Conservation (phyloP, 768 basidiomycete species). For the Auricularia sp. region DNA sequence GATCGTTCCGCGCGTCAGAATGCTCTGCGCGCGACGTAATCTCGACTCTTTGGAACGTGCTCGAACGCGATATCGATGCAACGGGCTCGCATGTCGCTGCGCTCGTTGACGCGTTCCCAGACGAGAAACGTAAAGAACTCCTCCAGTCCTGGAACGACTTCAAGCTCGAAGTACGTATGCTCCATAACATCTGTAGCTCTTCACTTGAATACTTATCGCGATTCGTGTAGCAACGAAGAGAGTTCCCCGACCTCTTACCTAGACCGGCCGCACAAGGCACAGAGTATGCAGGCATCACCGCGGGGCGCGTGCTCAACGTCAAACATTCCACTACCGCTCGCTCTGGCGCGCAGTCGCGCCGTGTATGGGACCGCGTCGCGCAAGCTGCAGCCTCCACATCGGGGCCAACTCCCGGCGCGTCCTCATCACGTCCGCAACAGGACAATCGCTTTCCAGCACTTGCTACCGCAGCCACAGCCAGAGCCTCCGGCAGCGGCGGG, state of each 20-base stretch:
- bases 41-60: slow-evolving; percentile 75
- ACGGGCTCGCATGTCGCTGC: slow-evolving; percentile 65
- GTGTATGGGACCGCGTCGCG: slow-evolving; percentile 82
- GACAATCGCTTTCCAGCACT: slow-evolving; percentile 24
- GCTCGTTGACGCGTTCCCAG: slow-evolving; percentile 59
- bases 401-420: slow-evolving; percentile 20
- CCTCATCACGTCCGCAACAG: slow-evolving; percentile 22
- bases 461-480: slow-evolving; percentile 9
- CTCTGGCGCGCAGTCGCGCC: slow-evolving; percentile 44
- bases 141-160: slow-evolving; percentile 76
- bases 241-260: slow-evolving; percentile 72
- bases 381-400: slow-evolving; percentile 52
- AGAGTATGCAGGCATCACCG: slow-evolving; percentile 70
- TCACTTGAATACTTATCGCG: background rate
- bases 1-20: slow-evolving; percentile 70
- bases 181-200: background rate
- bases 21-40: slow-evolving; percentile 76
- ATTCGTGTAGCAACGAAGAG: slow-evolving; percentile 56
- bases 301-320: slow-evolving; percentile 75
- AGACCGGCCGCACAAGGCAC: slow-evolving; percentile 36
- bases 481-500: slow-evolving; percentile 32
- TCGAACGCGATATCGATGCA: slow-evolving; percentile 57
- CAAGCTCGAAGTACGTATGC: slow-evolving; percentile 58
- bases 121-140: slow-evolving; percentile 73
- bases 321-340: slow-evolving; percentile 58